Evolutionary conservation across 1,284 basidiomycete species (phyloP).

Genomic region (Trichosporon ovoides): DNA sequence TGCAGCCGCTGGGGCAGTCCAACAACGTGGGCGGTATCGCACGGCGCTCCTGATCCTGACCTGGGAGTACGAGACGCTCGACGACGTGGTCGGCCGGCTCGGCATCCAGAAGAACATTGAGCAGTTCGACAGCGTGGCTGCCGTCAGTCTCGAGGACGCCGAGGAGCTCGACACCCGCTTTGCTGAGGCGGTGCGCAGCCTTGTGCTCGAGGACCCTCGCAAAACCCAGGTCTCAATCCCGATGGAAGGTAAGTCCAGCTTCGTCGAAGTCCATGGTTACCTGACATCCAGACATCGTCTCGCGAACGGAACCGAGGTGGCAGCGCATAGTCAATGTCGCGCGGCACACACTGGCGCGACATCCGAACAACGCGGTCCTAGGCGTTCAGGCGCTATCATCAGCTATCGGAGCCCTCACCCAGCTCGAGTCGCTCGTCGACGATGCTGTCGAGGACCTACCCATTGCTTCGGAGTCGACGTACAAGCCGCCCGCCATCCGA

Average conservation of each 20-base stretch:
- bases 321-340: constrained; percentile 19
- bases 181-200: constrained; percentile 8
- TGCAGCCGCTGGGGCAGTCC: constrained; percentile 16
- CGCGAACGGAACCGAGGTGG: constrained; percentile 17
- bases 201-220: constrained; percentile 18
- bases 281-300: constrained; percentile 15
- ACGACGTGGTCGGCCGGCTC: constrained; percentile 29
- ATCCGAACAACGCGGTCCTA: neutral
- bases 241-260: constrained; percentile 26
- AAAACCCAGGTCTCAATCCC: constrained; percentile 25
- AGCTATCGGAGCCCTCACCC: neutral
- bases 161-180: constrained; percentile 34
- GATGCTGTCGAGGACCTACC: constrained; percentile 7
- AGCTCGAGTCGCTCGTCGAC: neutral
- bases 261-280: too few species aligned
- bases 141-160: constrained; percentile 27
- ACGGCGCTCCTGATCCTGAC: constrained; percentile 34
- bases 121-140: constrained; percentile 23
- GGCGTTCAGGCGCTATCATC: neutral
- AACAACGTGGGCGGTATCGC: constrained; percentile 23
- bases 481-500: constrained; percentile 12
- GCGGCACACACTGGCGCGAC: constrained; percentile 7
- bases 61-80: constrained; percentile 37
- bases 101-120: constrained; percentile 23
- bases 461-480: constrained; percentile 10